phyloP scores from a whole-genome alignment of 2,329 filamentous ascomycete genomes.

The Biscogniauxia sp. region DNA sequence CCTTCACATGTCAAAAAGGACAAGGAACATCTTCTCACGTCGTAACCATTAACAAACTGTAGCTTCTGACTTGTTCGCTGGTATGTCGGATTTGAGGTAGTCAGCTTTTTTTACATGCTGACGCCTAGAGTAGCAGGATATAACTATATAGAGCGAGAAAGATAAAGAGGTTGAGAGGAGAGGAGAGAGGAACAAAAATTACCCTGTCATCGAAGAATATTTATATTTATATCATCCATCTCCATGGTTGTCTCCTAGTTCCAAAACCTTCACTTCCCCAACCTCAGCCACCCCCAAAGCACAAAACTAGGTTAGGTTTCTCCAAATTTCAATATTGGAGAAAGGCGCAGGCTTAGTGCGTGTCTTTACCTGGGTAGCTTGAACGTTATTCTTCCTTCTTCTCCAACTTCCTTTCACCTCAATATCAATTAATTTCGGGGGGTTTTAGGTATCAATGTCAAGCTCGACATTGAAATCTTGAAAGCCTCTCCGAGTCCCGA shows the following conservation, averaged over 20 bases:
- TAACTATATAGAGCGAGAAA: background rate
- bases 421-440: too few species aligned
- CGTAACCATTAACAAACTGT: background rate
- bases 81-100: background rate
- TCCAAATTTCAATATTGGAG: background rate
- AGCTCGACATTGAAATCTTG: too few species aligned
- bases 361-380: background rate
- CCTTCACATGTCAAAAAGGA: background rate
- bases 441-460: too few species aligned
- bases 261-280: background rate
- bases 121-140: background rate
- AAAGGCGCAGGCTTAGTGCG: background rate
- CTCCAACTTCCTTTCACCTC: background rate
- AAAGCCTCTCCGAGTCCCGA: too few species aligned
- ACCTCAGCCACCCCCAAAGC: background rate
- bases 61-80: too few species aligned
- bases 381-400: background rate
- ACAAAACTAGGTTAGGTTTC: background rate
- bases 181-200: background rate
- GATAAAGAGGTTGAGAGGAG: background rate
- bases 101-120: background rate
- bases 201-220: background rate
- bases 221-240: background rate
- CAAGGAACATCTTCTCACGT: background rate
- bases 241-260: background rate